Base-by-base conservation (phyloP, 805 yeast genomes). In the Torulaspora microellipsoides region DNA sequence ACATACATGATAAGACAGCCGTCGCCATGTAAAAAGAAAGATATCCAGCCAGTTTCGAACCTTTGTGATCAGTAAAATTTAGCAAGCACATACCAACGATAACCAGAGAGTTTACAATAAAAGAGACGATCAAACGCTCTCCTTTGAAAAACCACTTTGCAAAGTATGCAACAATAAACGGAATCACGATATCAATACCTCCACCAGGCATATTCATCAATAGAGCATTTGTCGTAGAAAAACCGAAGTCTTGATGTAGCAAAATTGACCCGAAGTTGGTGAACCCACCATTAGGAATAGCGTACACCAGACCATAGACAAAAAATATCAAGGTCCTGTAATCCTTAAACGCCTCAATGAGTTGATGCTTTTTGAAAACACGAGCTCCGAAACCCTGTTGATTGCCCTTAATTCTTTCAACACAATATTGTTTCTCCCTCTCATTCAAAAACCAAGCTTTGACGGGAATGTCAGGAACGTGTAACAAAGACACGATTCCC, bases 121-220 rank as follows among this genome's bases (percentile, higher is more conserved):
- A 14, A 70, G 69, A 17, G 67, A 64, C 17, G 66, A 49, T 36
- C 67, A 73, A 33, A 73, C 68, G 7, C 74, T 68, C 3, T 5
- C 59, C 42, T 32, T 42, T 42, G 14, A 42, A 36, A 32, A 37
- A 32, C 27, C 40, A 33, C 27, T 29, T 29, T 28, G 35, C 15
- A 15, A 36, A 28, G 10, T n/a, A 42, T 10, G 42, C 45, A 6
- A 33, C 48, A 27, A 45, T n/a, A 23, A 49, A 45, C 17, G 47
- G 40, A 29, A 49, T 50, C 5, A 38, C 61, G 50, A 65, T 54
- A 44, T 68, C 75, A 13, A 71, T 68, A 2, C 61, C 71, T 48
- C 83, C 82, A 25, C 75, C 72, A 3, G 84, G 83, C 67, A 76
- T 69, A 54, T 77, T 81, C 55, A 75, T 60, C 20, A 75, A 55